These are phyloP conservation scores for Micromonas commoda DNA, from an alignment of 139 green algal genomes.

Conservation along the genomic window DNA sequence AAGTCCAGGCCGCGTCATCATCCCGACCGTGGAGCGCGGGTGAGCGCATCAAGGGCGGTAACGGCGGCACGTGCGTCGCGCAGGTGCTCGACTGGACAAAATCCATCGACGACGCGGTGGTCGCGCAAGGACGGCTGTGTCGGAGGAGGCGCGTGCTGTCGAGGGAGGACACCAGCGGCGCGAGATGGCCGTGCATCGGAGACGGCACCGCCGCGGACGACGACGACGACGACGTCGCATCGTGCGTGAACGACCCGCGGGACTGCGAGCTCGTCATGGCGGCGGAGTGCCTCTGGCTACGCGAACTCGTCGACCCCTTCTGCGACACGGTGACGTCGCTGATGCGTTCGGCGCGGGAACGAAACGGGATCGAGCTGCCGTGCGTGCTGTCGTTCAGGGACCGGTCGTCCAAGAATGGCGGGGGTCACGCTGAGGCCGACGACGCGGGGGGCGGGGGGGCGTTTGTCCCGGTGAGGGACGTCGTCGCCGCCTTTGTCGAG, in stretches of 20 bases:
- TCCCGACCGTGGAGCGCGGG: not conserved
- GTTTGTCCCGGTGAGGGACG: not conserved
- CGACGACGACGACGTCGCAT: not conserved
- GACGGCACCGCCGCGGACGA: too few relatives aligned
- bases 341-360: not conserved
- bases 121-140: too few relatives aligned
- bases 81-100: not conserved
- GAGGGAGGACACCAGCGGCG: too few relatives aligned
- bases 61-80: not conserved
- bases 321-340: not conserved
- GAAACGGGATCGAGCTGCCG: too few relatives aligned
- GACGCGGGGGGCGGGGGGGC: not conserved
- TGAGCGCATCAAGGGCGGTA: not conserved
- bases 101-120: not conserved
- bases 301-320: not conserved
- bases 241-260: not conserved
- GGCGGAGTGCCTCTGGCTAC: conserved; percentile 15
- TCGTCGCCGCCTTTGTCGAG: not conserved
- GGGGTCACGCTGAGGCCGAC: too few relatives aligned
- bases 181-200: too few relatives aligned
- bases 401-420: not conserved
- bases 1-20: not conserved
- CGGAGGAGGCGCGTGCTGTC: too few relatives aligned
- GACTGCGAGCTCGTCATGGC: conserved; percentile 13
- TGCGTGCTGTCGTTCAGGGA: not conserved